Evolutionary conservation across 108 stramenopile species (phyloP), one percentile per base, ranked within the genome.

Genomic region (Skeletonema tropicum): DNA sequence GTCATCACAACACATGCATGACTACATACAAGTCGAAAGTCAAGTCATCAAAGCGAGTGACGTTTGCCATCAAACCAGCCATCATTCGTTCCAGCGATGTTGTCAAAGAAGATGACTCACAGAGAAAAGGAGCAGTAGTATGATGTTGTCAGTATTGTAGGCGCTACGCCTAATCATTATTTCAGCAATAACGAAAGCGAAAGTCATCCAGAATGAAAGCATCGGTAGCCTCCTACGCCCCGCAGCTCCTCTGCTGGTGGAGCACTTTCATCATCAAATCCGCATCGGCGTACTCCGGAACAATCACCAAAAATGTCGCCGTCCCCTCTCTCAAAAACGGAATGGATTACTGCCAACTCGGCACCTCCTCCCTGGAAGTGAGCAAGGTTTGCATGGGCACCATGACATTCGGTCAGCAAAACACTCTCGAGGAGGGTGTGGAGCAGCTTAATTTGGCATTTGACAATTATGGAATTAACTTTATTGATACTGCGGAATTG

Each of bases 401-500:
- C 33, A 93, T 93, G 92, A 96, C 92, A 0, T 96, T 90, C 75
- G 92, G 94, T 9, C 69, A 88, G 57, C 97, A 98, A 76, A 97
- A 97, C 73, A 93, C 90, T 10, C 61, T 89, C 10, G 86, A 92
- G 63, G 93, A 97, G 63, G 98, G 95, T 23, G 90, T 96, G 21
- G 88, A 84, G 21, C 92, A 92, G 69, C 78, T 98, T 3, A 87
- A 92, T 33, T 60, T 60, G 32, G 96, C 97, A 9, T 93, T 87
- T 71, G 94, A 96, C 71, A 69, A 94, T 8, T 94, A 91, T 66
- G 98, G 96, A 5, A 83, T 98, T 61, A 98, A 98, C 70, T 96
- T 96, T 71, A 33, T 98, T 13, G 98, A 98, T 60, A 98, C 97
- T 14, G 96, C 97, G 6, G 97, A 98, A 78, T 88, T 95, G 82